Conservation (phyloP, 2,329 filamentous ascomycete genomes). For the Pseudohalonectria lignicola region DNA sequence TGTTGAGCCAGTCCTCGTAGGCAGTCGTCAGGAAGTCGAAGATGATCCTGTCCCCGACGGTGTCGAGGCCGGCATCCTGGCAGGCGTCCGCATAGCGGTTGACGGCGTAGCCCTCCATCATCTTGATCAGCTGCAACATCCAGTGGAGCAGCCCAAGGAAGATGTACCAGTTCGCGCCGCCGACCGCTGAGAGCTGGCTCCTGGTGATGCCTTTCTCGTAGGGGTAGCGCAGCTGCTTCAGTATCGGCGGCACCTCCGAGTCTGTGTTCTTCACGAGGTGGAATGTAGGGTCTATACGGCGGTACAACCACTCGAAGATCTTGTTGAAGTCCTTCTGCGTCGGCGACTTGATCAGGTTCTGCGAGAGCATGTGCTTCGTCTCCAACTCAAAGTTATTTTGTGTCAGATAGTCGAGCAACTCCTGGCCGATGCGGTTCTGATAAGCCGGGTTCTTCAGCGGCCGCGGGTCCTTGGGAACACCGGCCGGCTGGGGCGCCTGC, state of each 20-base stretch:
- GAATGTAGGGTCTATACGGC: constrained; percentile 88
- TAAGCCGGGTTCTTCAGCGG: constrained; percentile 73
- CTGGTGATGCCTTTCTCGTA: constrained; percentile 95
- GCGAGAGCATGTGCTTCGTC: constrained; percentile 87
- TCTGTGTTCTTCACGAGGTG: constrained; percentile 92
- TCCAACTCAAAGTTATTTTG: constrained; percentile 96
- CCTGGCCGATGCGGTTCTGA: constrained; percentile 73
- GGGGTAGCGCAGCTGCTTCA: constrained; percentile 90
- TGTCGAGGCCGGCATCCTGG: constrained; percentile 76
- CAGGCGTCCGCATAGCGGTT: constrained; percentile 87
- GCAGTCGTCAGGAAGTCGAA: constrained; percentile 85
- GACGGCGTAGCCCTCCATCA: constrained; percentile 73
- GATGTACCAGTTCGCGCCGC: constrained; percentile 92
- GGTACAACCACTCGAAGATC: constrained; percentile 98
- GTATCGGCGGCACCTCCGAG: constrained; percentile 81
- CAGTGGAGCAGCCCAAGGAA: constrained; percentile 92
- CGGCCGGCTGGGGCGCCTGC: constrained; percentile 69
- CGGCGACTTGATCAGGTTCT: constrained; percentile 83
- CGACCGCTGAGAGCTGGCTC: constrained; percentile 87
- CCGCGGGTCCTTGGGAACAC: constrained; percentile 76
- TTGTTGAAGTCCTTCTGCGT: constrained; percentile 97
- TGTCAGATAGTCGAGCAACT: constrained; percentile 83
- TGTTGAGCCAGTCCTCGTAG: constrained; percentile 87
- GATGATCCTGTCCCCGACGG: constrained; percentile 83
- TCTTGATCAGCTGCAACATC: constrained; percentile 97